Base-by-base conservation (phyloP, 23 red algal species). In the Gracilaria caudata region DNA sequence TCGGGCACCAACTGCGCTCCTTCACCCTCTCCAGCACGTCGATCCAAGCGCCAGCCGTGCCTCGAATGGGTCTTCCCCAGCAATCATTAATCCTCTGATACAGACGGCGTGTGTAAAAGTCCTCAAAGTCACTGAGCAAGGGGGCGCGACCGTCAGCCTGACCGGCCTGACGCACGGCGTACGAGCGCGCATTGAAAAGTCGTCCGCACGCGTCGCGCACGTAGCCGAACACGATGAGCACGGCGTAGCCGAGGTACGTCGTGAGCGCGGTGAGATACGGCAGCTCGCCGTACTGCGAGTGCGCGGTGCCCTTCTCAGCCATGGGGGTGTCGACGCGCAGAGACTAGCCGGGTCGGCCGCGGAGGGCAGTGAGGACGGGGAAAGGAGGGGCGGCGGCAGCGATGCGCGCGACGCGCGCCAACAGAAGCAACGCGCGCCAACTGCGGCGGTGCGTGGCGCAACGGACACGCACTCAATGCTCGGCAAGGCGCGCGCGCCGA, bases 71-170 rank as follows among this genome's bases (percentile, higher is more conserved):
- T 16, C 97, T 79, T 20, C 87, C 91, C 97, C 97, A 99, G 40
- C 97, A 99, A 64, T 99, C 97, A 34, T 86, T 74, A 53, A 99
- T 94, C 57, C 97, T 80, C 30, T 74, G 87, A 57, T 99, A 99
- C 38, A 99, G 65, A 37, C 97, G 92, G 24, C 97, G 89, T 20
- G 97, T 96, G 94, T 95, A 99, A 71, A 99, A 99, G 64, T 99
- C 97, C 23, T 99, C 97, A 77, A 95, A 95, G 76, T 94, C 94
- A 19, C 37, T 64, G 41, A 99, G 66, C 11, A 96, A 70, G 35
- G 93, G 92, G 30, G 97, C 92, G 68, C 81, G 91, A 29, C 83
- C 92, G 55, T 74, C 60, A 20, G 32, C 40, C n/a, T 53, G 65
- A 16, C 47, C 32, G 76, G 64, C 20, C 45, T 80, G 63, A 17